Conservation (phyloP, 768 basidiomycete species). For the Albatrellus ellisii region DNA sequence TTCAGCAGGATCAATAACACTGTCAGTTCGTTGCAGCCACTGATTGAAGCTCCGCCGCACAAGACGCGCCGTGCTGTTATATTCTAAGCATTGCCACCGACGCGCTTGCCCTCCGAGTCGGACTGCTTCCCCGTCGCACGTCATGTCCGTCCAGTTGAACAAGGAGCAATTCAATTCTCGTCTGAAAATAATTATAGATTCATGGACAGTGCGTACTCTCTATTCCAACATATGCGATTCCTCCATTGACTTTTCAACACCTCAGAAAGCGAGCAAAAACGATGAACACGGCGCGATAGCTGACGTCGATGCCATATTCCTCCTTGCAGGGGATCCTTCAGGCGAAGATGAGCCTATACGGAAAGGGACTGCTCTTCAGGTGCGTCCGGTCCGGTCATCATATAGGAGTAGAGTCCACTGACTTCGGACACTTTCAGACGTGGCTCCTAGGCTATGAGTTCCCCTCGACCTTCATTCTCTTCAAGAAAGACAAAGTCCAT, state of each 20-base stretch:
- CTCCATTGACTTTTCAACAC: not conserved
- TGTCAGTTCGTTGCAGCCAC: too few species aligned
- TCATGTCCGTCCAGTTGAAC: constrained; percentile 66
- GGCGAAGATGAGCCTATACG: constrained; percentile 88
- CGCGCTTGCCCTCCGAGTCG: too few species aligned
- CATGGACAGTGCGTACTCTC: constrained; percentile 22
- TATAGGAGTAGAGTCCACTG: not conserved
- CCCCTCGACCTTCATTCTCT: constrained; percentile 82
- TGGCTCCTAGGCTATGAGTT: constrained; percentile 98
- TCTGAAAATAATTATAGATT: constrained; percentile 19
- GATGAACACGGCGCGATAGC: constrained; percentile 62
- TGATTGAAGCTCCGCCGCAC: too few species aligned
- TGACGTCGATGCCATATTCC: constrained; percentile 53
- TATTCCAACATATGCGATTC: not conserved
- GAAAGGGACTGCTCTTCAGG: constrained; percentile 88
- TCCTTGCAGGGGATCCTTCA: constrained; percentile 29
- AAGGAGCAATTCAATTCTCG: constrained; percentile 21
- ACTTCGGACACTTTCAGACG: constrained; percentile 39
- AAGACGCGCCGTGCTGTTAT: too few species aligned
- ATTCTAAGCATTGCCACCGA: too few species aligned
- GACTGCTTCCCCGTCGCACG: too few species aligned
- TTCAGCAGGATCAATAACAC: too few species aligned
- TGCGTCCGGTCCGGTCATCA: constrained; percentile 21
- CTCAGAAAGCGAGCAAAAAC: constrained; percentile 48
- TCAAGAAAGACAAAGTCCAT: constrained; percentile 61